Conservation (phyloP, 805 yeast species). For the Starmerella sirachaensis region DNA sequence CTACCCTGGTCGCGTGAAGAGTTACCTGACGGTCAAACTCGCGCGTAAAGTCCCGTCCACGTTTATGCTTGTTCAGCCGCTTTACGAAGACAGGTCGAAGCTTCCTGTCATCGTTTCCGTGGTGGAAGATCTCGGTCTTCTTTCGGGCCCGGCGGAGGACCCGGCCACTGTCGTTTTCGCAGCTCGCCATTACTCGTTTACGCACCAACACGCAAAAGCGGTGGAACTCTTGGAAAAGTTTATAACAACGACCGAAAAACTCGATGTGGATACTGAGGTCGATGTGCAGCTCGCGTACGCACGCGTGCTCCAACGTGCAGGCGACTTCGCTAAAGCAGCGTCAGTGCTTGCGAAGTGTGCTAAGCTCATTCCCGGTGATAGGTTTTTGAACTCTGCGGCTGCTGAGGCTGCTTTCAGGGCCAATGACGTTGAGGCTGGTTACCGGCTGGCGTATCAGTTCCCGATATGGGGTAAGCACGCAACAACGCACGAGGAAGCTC, state of each 20-base stretch:
- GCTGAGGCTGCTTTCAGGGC: conserved; percentile 75
- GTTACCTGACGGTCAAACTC: conserved; percentile 51
- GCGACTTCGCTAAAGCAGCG: conserved; percentile 52
- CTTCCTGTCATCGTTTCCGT: conserved; percentile 2
- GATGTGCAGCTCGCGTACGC: conserved; percentile 76
- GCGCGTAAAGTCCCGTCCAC: conserved; percentile 80
- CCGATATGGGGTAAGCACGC: conserved; percentile 33
- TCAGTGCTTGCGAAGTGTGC: conserved; percentile 59
- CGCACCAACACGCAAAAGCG: conserved; percentile 45
- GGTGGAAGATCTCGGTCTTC: conserved; percentile 7
- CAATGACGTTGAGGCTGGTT: conserved; percentile 59
- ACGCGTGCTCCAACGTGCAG: conserved; percentile 60
- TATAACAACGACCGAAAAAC: too few relatives aligned
- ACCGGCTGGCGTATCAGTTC: conserved; percentile 61
- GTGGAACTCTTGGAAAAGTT: conserved; percentile 47
- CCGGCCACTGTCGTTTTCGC: conserved; percentile 12
- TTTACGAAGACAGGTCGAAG: conserved; percentile 13
- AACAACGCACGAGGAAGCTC: conserved; percentile 58
- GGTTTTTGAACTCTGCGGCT: conserved; percentile 81
- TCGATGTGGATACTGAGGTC: conserved; percentile 35
- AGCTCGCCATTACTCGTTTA: conserved; percentile 52
- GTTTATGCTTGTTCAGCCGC: conserved; percentile 66
- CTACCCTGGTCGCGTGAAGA: conserved; percentile 28
- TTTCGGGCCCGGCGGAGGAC: conserved; percentile 16
- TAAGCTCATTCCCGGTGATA: conserved; percentile 69